A percentile compares a stretch with the other conserved stretches of the same genome.
Conservation (phyloP, 2,329 filamentous ascomycete genomes). For the Calonectria pteridis region DNA sequence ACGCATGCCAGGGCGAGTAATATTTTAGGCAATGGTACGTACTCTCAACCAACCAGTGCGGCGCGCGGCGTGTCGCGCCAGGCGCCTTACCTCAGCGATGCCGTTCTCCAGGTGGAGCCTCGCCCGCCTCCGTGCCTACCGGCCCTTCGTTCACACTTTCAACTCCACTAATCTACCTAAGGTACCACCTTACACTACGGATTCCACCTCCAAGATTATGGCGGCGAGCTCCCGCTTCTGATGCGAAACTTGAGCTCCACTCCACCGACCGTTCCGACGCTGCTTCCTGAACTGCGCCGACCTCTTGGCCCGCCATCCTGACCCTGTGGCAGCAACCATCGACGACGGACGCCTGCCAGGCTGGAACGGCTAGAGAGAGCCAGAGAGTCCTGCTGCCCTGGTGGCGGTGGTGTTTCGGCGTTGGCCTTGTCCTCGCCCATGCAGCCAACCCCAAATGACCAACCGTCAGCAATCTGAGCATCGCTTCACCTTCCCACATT, state of each 20-base stretch:
- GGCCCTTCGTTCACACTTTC: conserved; percentile 17
- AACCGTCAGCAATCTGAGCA: conserved; percentile 48
- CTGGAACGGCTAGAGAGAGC: conserved; percentile 14
- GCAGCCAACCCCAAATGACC: conserved; percentile 55
- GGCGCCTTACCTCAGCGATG: conserved; percentile 24
- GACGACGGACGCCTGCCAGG: conserved; percentile 4
- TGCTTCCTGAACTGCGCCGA: conserved; percentile 19
- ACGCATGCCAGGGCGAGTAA: not conserved
- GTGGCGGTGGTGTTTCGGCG: conserved; percentile 31
- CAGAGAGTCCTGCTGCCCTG: conserved; percentile 19
- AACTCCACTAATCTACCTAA: conserved; percentile 32
- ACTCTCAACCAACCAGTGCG: not conserved
- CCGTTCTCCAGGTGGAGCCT: conserved; percentile 22
- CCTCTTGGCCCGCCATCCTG: conserved; percentile 13
- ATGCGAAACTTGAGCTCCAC: conserved; percentile 27
- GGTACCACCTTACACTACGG: conserved; percentile 28
- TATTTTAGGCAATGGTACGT: conserved; percentile 8
- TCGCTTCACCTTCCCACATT: conserved; percentile 34
- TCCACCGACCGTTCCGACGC: conserved; percentile 21
- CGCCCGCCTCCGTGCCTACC: conserved; percentile 8
- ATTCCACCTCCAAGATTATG: conserved; percentile 28
- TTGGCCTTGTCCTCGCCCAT: conserved; percentile 43
- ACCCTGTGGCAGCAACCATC: not conserved
- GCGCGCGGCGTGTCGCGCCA: not conserved
- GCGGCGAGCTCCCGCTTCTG: conserved; percentile 26